phyloP scores from a whole-genome alignment of 2,329 filamentous ascomycete genomes.

The Aspergillus sp. region DNA sequence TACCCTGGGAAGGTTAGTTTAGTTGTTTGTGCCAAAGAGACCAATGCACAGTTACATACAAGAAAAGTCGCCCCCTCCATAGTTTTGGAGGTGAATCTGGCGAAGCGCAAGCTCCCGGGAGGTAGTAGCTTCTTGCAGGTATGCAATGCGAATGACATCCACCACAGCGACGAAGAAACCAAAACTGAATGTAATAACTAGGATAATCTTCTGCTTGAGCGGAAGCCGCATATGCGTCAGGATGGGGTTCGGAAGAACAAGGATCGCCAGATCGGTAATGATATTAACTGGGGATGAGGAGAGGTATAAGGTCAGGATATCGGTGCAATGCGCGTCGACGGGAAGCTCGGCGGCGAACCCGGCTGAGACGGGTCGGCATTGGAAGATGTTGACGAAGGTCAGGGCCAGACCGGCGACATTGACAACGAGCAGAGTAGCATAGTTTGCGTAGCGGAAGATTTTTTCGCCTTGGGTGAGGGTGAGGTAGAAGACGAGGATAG shows the following conservation, averaged over 20 bases:
- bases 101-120: conserved; percentile 31
- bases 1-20: conserved; percentile 57
- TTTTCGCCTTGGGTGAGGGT: conserved; percentile 76
- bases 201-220: conserved; percentile 79
- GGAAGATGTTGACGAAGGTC: conserved; percentile 83
- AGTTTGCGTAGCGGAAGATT: conserved; percentile 78
- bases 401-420: conserved; percentile 76
- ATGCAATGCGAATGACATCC: conserved; percentile 86
- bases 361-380: conserved; percentile 73
- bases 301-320: conserved; percentile 64
- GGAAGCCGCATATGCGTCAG: conserved; percentile 83
- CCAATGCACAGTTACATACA: conserved; percentile 36
- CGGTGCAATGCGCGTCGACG: conserved; percentile 53
- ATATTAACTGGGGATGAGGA: conserved; percentile 87
- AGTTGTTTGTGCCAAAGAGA: background rate
- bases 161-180: conserved; percentile 86
- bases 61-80: conserved; percentile 51
- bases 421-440: conserved; percentile 72
- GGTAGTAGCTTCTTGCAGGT: conserved; percentile 71
- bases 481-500: conserved; percentile 88
- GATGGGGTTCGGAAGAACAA: conserved; percentile 85
- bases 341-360: conserved; percentile 59
- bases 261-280: conserved; percentile 82
- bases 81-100: conserved; percentile 36
- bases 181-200: conserved; percentile 81